These are phyloP conservation scores for Chlorophyllum brunneum DNA, from an alignment of 768 basidiomycete genomes.

Conservation along the genomic window DNA sequence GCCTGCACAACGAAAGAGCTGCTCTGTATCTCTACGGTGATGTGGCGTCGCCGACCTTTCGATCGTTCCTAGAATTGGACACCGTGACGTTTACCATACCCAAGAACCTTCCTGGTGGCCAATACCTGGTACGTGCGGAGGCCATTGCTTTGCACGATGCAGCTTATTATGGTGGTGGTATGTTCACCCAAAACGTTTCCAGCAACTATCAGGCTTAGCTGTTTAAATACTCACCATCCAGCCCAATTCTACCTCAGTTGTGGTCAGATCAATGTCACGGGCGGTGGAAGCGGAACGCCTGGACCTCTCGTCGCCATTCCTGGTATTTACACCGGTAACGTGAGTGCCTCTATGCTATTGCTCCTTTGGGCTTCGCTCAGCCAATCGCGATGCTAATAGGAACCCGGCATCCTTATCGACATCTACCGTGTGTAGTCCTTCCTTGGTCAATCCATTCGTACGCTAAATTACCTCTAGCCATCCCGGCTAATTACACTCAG, in stretches of 20 bases:
- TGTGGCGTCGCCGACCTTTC: too few species aligned
- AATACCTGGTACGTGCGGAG: constrained; percentile 36
- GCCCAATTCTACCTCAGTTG: constrained; percentile 33
- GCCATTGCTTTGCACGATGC: constrained; percentile 37
- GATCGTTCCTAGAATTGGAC: background rate
- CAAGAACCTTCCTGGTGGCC: constrained; percentile 30
- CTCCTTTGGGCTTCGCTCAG: too few species aligned
- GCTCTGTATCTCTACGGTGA: too few species aligned
- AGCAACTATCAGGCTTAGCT: background rate
- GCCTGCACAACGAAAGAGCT: constrained; percentile 28
- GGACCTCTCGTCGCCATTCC: constrained; percentile 25
- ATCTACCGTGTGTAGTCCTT: constrained; percentile 16
- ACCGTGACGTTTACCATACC: constrained; percentile 33
- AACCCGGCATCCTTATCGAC: constrained; percentile 19
- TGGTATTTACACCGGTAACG: constrained; percentile 25
- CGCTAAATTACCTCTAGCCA: background rate
- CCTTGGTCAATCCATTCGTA: background rate
- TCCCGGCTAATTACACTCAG: constrained; percentile 16
- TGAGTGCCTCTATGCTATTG: too few species aligned
- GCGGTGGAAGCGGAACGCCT: constrained; percentile 23
- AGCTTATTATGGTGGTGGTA: constrained; percentile 30
- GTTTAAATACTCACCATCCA: background rate
- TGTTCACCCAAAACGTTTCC: background rate
- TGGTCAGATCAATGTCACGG: constrained; percentile 34
- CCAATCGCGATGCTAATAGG: constrained; percentile 10